phyloP scores from a whole-genome alignment of 2,329 filamentous ascomycete genomes.

The Fusarium brachygibbosum region DNA sequence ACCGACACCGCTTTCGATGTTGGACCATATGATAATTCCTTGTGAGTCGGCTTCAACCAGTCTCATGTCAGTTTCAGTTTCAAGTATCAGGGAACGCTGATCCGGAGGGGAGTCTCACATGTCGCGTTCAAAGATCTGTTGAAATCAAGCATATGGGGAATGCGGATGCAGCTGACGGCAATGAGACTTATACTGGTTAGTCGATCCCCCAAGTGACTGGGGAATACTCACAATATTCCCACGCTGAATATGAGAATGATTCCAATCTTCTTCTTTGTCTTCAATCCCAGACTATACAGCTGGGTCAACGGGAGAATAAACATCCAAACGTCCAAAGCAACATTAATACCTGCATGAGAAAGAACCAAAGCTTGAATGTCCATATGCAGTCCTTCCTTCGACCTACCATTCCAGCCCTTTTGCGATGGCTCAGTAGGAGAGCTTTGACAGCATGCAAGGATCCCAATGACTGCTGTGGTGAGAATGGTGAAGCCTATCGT shows the following conservation, averaged over 20 bases:
- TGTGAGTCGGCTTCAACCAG: constrained; percentile 2
- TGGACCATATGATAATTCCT: constrained; percentile 16
- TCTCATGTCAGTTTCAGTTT: background rate
- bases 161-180: constrained; percentile 14
- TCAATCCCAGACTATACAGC: background rate
- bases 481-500: constrained; percentile 6
- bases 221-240: constrained; percentile 9
- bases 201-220: rapidly evolving
- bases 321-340: constrained; percentile 22
- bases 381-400: background rate
- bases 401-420: constrained; percentile 6
- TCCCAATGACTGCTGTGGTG: background rate
- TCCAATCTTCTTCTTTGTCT: constrained; percentile 11
- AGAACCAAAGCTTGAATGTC: background rate
- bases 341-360: constrained; percentile 2
- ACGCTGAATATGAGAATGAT: constrained; percentile 9
- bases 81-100: rapidly evolving
- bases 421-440: background rate
- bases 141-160: background rate
- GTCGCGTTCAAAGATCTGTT: constrained; percentile 4
- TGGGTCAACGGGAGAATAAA: constrained; percentile 9
- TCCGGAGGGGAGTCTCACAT: background rate
- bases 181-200: constrained; percentile 1
- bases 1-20: constrained; percentile 2
- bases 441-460: constrained; percentile 6